Conservation (phyloP, 805 yeast species). For the Henningerozyma blattae region DNA sequence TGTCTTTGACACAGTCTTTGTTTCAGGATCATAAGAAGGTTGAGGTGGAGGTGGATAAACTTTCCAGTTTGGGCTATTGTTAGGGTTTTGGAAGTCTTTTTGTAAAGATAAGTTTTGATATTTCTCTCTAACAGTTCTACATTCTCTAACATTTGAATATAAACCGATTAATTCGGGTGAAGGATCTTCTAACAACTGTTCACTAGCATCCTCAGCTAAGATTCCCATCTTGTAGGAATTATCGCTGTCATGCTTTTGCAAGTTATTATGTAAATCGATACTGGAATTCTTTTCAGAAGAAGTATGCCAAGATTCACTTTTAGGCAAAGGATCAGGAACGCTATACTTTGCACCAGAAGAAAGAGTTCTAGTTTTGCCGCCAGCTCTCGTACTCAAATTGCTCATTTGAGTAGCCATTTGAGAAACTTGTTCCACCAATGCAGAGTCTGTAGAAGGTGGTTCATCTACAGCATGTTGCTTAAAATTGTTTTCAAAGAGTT, state of each 20-base stretch:
- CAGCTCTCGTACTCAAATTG: background rate
- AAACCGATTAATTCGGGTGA: constrained; percentile 57
- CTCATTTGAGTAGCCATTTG: constrained; percentile 1
- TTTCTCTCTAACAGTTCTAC: constrained; percentile 64
- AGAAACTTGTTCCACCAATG: constrained; percentile 11
- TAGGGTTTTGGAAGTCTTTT: constrained; percentile 69
- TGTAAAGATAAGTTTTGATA: constrained; percentile 67
- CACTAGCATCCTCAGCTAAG: constrained; percentile 35
- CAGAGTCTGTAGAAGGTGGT: constrained; percentile 1
- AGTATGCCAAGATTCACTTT: background rate
- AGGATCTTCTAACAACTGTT: constrained; percentile 34
- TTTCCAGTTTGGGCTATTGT: constrained; percentile 59
- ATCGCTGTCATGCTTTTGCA: constrained; percentile 1
- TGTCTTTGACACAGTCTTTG: constrained; percentile 38
- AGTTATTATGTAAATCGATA: background rate
- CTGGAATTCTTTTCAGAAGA: background rate
- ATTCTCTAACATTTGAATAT: constrained; percentile 47
- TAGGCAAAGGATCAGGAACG: constrained; percentile 12
- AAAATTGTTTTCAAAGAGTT: constrained; percentile 20
- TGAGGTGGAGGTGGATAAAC: constrained; percentile 91
- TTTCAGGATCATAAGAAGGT: constrained; percentile 65
- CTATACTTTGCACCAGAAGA: constrained; percentile 17
- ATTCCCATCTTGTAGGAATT: constrained; percentile 33
- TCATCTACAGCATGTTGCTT: constrained; percentile 23
- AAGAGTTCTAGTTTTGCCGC: constrained; percentile 7